These are phyloP conservation scores for Pseudevernia furfuracea DNA, from an alignment of 495 filamentous ascomycete species.

Conservation along the genomic window DNA sequence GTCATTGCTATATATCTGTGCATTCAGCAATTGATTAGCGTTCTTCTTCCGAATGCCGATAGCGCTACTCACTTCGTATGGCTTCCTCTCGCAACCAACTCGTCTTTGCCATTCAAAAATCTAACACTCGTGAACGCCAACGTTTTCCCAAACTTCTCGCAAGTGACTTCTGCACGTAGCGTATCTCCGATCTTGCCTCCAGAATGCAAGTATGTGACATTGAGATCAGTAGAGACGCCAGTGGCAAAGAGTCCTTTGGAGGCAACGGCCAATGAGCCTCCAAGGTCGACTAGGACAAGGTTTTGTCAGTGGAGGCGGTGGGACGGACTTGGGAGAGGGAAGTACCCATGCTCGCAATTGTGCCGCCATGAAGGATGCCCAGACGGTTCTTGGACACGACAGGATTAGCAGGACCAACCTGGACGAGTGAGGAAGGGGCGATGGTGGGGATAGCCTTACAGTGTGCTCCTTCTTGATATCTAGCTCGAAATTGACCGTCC, in stretches of 20 bases:
- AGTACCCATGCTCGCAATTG: conserved; percentile 83
- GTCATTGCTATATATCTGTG: conserved; percentile 49
- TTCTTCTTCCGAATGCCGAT: not conserved
- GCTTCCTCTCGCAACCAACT: conserved; percentile 80
- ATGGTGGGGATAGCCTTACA: conserved; percentile 38
- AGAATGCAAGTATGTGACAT: conserved; percentile 81
- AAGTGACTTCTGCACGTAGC: conserved; percentile 62
- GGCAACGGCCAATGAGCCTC: conserved; percentile 87
- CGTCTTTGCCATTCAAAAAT: conserved; percentile 68
- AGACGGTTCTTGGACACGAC: conserved; percentile 62
- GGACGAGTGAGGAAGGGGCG: not conserved
- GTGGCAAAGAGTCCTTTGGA: conserved; percentile 82
- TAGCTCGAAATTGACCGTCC: conserved; percentile 79
- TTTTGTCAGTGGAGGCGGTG: not conserved
- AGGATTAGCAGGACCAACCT: not conserved
- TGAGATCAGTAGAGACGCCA: conserved; percentile 88
- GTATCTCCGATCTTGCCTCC: conserved; percentile 78
- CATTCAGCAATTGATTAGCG: conserved; percentile 10
- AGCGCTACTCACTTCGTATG: conserved; percentile 74
- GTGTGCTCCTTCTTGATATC: conserved; percentile 83
- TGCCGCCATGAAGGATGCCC: conserved; percentile 85
- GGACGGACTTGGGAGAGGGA: not conserved
- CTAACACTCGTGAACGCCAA: conserved; percentile 79
- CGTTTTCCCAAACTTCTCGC: conserved; percentile 92
- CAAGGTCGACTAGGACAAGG: conserved; percentile 62